Conservation (phyloP, 2,329 filamentous ascomycete species). For the Colletotrichum sp. region DNA sequence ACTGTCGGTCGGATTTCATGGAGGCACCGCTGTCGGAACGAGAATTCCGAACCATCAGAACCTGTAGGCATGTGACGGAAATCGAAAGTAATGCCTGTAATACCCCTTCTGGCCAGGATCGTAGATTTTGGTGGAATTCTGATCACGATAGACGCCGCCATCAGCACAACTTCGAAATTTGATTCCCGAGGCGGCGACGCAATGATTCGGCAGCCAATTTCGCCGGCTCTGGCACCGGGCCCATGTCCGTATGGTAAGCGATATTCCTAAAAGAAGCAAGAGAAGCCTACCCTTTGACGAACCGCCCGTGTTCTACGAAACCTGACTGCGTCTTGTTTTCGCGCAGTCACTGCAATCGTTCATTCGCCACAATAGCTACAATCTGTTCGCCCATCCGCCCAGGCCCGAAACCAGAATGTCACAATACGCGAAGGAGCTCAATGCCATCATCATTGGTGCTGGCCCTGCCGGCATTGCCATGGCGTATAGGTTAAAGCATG, state of each 20-base stretch:
- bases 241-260: neutral
- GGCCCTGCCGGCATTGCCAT: neutral
- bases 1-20: neutral
- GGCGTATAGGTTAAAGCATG: slow-evolving; percentile 11
- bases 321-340: neutral
- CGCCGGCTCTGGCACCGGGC: neutral
- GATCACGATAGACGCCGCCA: neutral
- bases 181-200: neutral
- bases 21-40: neutral
- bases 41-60: neutral
- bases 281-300: neutral
- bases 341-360: neutral
- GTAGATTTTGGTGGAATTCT: neutral
- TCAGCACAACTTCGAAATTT: neutral
- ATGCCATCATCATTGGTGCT: neutral
- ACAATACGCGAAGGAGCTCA: neutral
- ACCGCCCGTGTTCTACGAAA: neutral
- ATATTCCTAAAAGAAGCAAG: neutral
- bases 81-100: too few relatives aligned
- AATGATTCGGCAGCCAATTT: neutral
- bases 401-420: neutral
- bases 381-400: neutral
- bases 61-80: neutral
- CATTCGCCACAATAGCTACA: neutral
- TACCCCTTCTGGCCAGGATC: neutral